phyloP scores from a whole-genome alignment of 148 eudicot genomes.

The Amaranthus palmeri region DNA sequence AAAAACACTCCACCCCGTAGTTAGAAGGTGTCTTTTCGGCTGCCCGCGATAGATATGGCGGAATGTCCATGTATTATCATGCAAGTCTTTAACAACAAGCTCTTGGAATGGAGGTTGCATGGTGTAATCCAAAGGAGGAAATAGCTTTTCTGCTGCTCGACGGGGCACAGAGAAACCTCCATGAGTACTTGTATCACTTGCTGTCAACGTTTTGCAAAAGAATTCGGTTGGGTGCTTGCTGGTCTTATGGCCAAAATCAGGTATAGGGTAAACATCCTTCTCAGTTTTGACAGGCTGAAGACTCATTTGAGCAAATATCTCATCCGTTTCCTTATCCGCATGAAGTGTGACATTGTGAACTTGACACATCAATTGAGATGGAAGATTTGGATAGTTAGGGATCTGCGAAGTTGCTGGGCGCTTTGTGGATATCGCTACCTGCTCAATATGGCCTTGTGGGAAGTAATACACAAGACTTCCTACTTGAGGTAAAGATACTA shows the following conservation, averaged over 20 bases:
- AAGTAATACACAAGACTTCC: conserved; percentile 95
- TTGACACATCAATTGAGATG: conserved; percentile 83
- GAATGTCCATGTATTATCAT: conserved; percentile 95
- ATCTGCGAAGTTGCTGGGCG: conserved; percentile 78
- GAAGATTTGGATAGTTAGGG: conserved; percentile 87
- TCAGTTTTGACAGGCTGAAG: conserved; percentile 88
- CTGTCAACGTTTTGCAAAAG: conserved; percentile 95
- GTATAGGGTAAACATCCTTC: conserved; percentile 72
- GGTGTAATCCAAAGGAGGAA: conserved; percentile 84
- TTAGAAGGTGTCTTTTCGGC: conserved; percentile 92
- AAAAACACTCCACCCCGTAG: conserved; percentile 99
- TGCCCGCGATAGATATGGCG: conserved; percentile 99
- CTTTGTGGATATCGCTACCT: conserved; percentile 91
- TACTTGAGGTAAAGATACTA: conserved; percentile 80
- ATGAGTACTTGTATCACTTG: conserved; percentile 96
- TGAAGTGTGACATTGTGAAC: conserved; percentile 82
- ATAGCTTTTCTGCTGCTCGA: conserved; percentile 96
- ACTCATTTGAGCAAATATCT: conserved; percentile 96
- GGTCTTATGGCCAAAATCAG: conserved; percentile 62
- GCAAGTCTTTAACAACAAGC: conserved; percentile 93
- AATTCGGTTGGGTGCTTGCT: conserved; percentile 88
- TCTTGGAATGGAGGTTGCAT: conserved; percentile 99
- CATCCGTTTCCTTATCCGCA: conserved; percentile 96
- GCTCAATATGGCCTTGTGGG: conserved; percentile 98
- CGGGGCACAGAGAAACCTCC: conserved; percentile 99